phyloP scores from a whole-genome alignment of 2,329 filamentous ascomycete genomes.

The Clarireedia monteithiana region DNA sequence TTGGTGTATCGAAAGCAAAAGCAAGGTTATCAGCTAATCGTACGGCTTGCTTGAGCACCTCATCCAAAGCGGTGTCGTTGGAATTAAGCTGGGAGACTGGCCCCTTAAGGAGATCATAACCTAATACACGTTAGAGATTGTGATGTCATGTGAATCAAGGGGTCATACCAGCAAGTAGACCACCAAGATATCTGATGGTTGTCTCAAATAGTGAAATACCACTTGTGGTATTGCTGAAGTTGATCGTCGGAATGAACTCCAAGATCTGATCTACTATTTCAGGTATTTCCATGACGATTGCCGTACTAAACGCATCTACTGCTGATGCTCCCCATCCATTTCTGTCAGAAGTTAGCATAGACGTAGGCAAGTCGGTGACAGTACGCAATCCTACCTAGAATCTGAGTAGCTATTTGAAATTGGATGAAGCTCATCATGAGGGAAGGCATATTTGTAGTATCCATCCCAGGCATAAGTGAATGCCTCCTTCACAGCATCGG shows the following conservation, averaged over 20 bases:
- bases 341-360: conserved; percentile 35
- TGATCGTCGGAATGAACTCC: conserved; percentile 59
- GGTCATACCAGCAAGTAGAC: conserved; percentile 64
- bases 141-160: background rate
- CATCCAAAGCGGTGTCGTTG: conserved; percentile 39
- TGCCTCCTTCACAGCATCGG: conserved; percentile 56
- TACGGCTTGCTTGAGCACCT: conserved; percentile 57
- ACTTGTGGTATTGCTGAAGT: conserved; percentile 56
- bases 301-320: conserved; percentile 73
- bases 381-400: conserved; percentile 49
- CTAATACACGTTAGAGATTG: conserved; percentile 27
- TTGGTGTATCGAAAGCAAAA: conserved; percentile 69
- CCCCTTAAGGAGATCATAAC: conserved; percentile 65
- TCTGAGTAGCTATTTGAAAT: conserved; percentile 57
- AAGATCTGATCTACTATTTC: conserved; percentile 65
- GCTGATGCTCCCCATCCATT: conserved; percentile 82
- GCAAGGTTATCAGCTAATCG: conserved; percentile 65
- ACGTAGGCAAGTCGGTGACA: background rate
- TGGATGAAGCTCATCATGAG: conserved; percentile 67
- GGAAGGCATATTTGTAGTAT: conserved; percentile 67
- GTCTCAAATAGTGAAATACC: conserved; percentile 77
- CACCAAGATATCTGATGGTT: conserved; percentile 80
- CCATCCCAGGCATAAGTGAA: conserved; percentile 67
- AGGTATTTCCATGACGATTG: conserved; percentile 64
- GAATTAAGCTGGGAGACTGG: conserved; percentile 47